These are phyloP conservation scores for Mucor plumbeus DNA, from an alignment of 371 early-diverging fungal genomes.

Conservation along the genomic window DNA sequence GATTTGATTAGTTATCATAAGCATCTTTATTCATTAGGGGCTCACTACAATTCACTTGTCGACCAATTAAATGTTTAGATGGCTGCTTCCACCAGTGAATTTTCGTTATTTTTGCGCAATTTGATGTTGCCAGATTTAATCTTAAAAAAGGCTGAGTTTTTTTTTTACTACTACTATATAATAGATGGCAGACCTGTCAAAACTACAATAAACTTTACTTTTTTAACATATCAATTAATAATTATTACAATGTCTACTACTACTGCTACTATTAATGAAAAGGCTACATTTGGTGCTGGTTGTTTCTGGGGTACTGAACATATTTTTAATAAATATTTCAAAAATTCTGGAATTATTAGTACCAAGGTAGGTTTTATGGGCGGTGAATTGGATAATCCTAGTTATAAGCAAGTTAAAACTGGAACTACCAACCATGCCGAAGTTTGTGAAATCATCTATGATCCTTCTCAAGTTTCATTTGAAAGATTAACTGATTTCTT, in stretches of 20 bases:
- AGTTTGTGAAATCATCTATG: conserved; percentile 76
- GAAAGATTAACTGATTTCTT: conserved; percentile 76
- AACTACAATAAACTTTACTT: conserved; percentile 11
- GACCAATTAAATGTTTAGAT: conserved; percentile 14
- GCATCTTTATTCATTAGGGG: conserved; percentile 90
- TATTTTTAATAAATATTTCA: conserved; percentile 65
- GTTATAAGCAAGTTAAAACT: conserved; percentile 69
- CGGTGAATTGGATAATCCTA: conserved; percentile 59
- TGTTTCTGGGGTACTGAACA: conserved; percentile 81
- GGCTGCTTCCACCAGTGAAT: conserved; percentile 20
- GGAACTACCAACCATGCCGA: conserved; percentile 84
- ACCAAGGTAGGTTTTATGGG: conserved; percentile 85
- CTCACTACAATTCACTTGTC: conserved; percentile 78
- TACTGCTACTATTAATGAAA: conserved; percentile 27
- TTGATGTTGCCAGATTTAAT: neutral
- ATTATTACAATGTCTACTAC: neutral
- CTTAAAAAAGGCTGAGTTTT: neutral
- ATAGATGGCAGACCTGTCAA: conserved; percentile 16
- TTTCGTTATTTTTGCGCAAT: conserved; percentile 27
- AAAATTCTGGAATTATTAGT: conserved; percentile 52
- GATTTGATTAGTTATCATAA: conserved; percentile 74
- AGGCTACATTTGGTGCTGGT: conserved; percentile 49
- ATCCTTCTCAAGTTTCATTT: conserved; percentile 71
- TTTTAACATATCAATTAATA: neutral
- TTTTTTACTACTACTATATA: neutral